Base-by-base conservation (phyloP, 2,329 filamentous ascomycete species). In the Coniella vitis region DNA sequence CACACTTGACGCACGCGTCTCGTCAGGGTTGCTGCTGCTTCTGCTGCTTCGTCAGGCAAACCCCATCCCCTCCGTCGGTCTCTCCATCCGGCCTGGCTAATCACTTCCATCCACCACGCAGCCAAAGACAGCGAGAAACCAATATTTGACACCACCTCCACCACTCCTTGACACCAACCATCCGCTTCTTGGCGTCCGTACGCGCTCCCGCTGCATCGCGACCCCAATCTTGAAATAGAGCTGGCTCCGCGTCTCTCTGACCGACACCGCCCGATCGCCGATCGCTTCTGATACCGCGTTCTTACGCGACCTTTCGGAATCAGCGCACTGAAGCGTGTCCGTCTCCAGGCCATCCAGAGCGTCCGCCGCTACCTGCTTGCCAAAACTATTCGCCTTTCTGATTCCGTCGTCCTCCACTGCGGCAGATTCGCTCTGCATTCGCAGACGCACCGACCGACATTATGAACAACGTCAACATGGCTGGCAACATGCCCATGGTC, bases 391-490 rank as follows among this genome's bases (percentile, higher is more conserved):
- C 34, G 34, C 38, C 29, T 47, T 47, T 41, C 49, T 49, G 52
- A 48, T 35, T 20, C 41, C 41, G 32, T 36, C n/a, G 21, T 31
- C 37, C 7, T 39, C 38, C 45, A 44, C 54, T 55, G 55, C 55
- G 48, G 63, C 68, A 67, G 68, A 66, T 64, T 51, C 52, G 54
- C 62, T 70, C 69, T 70, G 68, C 65, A 57, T 54, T 53, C 55
- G 56, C 46, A 55, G 51, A 48, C 45, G 44, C 48, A 34, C 57
- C 55, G 52, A n/a, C 32, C 31, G 41, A 52, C 56, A 62, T 63
- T 59, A 80, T 81, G 76, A 83, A 79, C 72, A 83, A 79, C 70
- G 70, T 76, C 59, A 74, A 78, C 62, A 86, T 89, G 82, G 76
- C 75, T 10, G 25, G 25, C 62, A 77, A 73, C 62, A 87, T 88